Evolutionary conservation across 345 rosid species (phyloP), one percentile per base, ranked within the genome.

Genomic region (rapeseed (Brassica napus)): DNA sequence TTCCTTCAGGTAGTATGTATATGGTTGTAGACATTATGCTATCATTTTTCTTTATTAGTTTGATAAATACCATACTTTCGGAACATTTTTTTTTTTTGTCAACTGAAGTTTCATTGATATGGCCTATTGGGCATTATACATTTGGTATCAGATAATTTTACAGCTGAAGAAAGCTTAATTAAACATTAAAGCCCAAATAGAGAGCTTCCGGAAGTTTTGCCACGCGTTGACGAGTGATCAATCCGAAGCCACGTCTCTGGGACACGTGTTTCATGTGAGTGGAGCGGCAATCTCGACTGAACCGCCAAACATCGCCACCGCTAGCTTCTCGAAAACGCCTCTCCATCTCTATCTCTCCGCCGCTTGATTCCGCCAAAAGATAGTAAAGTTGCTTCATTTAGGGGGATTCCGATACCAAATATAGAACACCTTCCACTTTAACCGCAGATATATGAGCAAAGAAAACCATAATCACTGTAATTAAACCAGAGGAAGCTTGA

Each of bases 11-110:
- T 54, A 15, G 31, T 28, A 28, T 28, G 31, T 28, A 28, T 28
- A 52, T 64, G 62, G 71, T 63, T 58, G 65, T 52, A 52, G 6
- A 52, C 71, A 74, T 32, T 42, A 16, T 73, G 23, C 11, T 47
- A 7, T 52, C 54, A 63, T 12, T 52, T 65, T 30, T 54, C 31
- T 76, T 39, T 35, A 63, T 37, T 73, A 15, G 57, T 37, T 37
- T 37, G 49, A 42, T 10, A 42, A 42, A 42, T 42, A 42, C 54
- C n/a, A 2, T 57, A 57, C 60, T 16, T 55, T 18, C 18, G 8
- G 31, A 2, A 30, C 2, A 0, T 34, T 6, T 32, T 32, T 32
- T 32, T 5, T 34, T 34, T 34, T 34, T 34, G 37, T 30, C 31
- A 30, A 30, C 31, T 30, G 44, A 42, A 10, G 14, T 42, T 42